Percentiles rank a stretch among this genome's conserved stretches.
Conservation (phyloP, 2,329 filamentous ascomycete species). For the Sporothrix pseudoabietina region DNA sequence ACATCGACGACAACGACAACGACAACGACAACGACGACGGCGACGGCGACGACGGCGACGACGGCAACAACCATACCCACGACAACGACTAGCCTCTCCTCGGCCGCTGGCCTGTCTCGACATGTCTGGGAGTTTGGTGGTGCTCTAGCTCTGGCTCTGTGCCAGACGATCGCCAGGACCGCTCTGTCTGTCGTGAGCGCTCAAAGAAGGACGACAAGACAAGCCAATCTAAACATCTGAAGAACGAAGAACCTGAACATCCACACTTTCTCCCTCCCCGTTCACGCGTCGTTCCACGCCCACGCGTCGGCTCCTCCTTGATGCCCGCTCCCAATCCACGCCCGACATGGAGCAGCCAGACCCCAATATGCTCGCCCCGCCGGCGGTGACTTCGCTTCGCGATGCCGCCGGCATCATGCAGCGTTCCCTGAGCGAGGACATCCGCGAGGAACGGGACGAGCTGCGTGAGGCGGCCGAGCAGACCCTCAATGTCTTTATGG, state of each 20-base stretch:
- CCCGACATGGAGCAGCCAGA: constrained; percentile 21
- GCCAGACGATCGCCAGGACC: constrained; percentile 40
- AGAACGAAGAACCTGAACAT: neutral
- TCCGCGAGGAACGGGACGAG: constrained; percentile 89
- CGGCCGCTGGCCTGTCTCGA: constrained; percentile 35
- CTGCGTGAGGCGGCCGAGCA: constrained; percentile 94
- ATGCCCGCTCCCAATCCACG: neutral
- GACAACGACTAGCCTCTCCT: neutral
- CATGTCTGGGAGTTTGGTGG: constrained; percentile 45
- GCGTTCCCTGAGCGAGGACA: constrained; percentile 78
- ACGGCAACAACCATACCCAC: neutral
- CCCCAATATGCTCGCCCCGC: constrained; percentile 53
- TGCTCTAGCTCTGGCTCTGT: constrained; percentile 46
- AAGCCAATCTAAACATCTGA: neutral
- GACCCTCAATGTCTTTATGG: constrained; percentile 93
- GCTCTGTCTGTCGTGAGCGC: neutral
- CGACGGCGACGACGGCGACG: neutral
- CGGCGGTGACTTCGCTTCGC: constrained; percentile 56
- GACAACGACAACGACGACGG: neutral
- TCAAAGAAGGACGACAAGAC: neutral
- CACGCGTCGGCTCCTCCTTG: neutral
- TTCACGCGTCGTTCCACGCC: too few relatives aligned
- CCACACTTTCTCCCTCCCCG: too few relatives aligned
- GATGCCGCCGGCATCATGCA: constrained; percentile 58
- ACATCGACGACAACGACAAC: neutral